phyloP scores from a whole-genome alignment of 2,329 filamentous ascomycete species.

The Colletotrichum falcatum region DNA sequence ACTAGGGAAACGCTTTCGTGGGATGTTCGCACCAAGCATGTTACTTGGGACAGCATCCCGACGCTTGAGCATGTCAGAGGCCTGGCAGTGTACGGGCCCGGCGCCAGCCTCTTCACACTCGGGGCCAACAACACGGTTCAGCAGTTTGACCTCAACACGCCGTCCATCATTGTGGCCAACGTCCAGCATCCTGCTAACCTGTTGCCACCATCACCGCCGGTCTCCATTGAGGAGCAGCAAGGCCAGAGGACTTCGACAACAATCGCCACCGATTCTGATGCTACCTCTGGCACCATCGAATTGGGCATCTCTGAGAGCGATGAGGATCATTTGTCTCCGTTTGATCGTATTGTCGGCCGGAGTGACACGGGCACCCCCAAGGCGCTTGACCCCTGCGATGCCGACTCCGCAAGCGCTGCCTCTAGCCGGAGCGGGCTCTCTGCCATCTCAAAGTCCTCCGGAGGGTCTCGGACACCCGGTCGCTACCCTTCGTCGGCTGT shows the following conservation, averaged over 20 bases:
- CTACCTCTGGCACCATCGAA: constrained; percentile 67
- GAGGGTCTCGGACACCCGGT: constrained; percentile 64
- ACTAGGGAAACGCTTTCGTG: constrained; percentile 88
- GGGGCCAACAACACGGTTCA: constrained; percentile 90
- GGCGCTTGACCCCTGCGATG: constrained; percentile 62
- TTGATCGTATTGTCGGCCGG: constrained; percentile 80
- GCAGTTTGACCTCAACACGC: constrained; percentile 93
- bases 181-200: constrained; percentile 86
- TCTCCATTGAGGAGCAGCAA: constrained; percentile 79
- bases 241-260: constrained; percentile 63
- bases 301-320: constrained; percentile 78
- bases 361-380: constrained; percentile 71
- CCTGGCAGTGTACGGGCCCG: constrained; percentile 88
- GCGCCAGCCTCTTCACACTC: constrained; percentile 91
- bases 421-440: constrained; percentile 73
- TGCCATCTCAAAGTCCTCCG: constrained; percentile 65
- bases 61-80: constrained; percentile 85
- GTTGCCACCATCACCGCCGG: constrained; percentile 84
- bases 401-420: constrained; percentile 72
- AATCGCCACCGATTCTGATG: constrained; percentile 64
- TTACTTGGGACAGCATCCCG: constrained; percentile 89
- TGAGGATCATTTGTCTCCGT: constrained; percentile 79
- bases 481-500: constrained; percentile 63
- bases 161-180: constrained; percentile 83
- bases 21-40: constrained; percentile 98